phyloP scores from a whole-genome alignment of 306 rosid species.

The Begonia peltatifolia region DNA sequence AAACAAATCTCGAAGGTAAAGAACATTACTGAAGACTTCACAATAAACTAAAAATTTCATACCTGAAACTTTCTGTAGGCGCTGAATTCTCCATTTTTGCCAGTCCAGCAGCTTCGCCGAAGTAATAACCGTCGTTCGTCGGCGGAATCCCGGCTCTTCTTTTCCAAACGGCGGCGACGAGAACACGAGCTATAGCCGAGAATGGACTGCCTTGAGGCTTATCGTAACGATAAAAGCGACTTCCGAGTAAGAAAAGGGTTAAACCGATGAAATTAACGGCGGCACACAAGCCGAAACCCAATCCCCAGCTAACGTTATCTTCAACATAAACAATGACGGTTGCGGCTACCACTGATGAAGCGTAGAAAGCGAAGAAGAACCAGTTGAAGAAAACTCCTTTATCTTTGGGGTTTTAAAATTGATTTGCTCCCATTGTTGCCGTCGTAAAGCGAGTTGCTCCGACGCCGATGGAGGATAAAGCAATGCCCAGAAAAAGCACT shows the following conservation, averaged over 20 bases:
- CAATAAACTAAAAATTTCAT: neutral
- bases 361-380: conserved; percentile 20
- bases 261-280: conserved; percentile 1
- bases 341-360: conserved; percentile 10
- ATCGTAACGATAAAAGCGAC: conserved; percentile 13
- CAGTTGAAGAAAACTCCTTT: conserved; percentile 24
- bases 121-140: conserved; percentile 8
- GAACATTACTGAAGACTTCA: no score
- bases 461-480: conserved; percentile 15
- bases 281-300: conserved; percentile 22
- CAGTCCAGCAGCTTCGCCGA: conserved; percentile 1
- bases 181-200: conserved; percentile 16
- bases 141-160: neutral
- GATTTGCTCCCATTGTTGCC: conserved; percentile 32
- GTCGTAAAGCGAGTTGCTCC: conserved; percentile 31
- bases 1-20: no score
- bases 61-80: conserved; percentile 32
- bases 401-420: conserved; percentile 10
- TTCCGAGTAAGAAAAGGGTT: conserved; percentile 17
- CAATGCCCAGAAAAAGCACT: conserved; percentile 14
- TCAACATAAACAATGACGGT: conserved; percentile 20
- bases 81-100: neutral
- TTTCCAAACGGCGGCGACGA: conserved; percentile 22
- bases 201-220: conserved; percentile 31
- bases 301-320: conserved; percentile 28